These are phyloP conservation scores for Candida coleopterorum DNA, from an alignment of 805 yeast species.

Conservation along the genomic window DNA sequence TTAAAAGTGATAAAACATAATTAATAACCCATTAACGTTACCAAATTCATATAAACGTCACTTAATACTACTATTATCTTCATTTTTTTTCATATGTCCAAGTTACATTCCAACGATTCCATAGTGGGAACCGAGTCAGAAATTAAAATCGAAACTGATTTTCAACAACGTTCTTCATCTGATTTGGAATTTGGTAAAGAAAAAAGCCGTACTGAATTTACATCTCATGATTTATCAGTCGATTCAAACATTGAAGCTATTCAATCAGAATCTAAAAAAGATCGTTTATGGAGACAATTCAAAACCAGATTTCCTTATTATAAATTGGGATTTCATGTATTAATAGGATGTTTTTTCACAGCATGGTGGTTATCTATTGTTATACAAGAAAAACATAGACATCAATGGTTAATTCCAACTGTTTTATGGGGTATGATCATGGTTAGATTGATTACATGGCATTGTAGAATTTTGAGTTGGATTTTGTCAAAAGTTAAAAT, in stretches of 20 bases:
- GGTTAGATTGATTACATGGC: conserved; percentile 48
- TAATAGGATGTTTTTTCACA: conserved; percentile 39
- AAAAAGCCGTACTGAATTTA: not conserved
- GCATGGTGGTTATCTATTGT: conserved; percentile 55
- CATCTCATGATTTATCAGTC: conserved; percentile 3
- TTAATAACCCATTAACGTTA: not conserved
- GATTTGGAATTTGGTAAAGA: conserved; percentile 8
- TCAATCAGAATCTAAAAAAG: conserved; percentile 1
- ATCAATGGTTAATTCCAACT: conserved; percentile 55
- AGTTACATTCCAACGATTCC: conserved; percentile 4
- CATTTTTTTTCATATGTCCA: not conserved
- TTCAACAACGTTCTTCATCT: not conserved
- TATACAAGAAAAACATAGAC: conserved; percentile 46
- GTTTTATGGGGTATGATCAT: conserved; percentile 47
- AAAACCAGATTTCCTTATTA: conserved; percentile 14
- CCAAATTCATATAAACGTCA: too few species aligned
- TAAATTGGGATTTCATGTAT: conserved; percentile 16
- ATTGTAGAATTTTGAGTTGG: conserved; percentile 29
- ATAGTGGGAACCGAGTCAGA: conserved; percentile 6
- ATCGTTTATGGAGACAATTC: conserved; percentile 6
- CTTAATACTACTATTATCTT: too few species aligned
- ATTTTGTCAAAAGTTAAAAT: conserved; percentile 14
- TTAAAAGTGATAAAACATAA: conserved; percentile 6
- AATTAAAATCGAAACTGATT: too few species aligned
- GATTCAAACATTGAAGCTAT: not conserved